phyloP scores from a whole-genome alignment of 257 asterid species.

The Plectranthus barbatus region DNA sequence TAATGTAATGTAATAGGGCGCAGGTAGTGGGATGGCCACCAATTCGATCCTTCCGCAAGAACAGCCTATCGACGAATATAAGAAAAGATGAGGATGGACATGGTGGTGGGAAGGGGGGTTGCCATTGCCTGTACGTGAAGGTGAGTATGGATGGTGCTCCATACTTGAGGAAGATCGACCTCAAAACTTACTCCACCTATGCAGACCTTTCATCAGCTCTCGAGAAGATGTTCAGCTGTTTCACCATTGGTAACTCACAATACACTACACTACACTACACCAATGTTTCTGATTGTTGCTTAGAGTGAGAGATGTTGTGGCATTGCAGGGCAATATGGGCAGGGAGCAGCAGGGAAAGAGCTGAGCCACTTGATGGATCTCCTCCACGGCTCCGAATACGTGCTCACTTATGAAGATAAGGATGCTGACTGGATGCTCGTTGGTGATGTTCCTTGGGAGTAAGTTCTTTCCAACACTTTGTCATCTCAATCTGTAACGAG shows the following conservation, averaged over 20 bases:
- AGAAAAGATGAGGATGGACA: slow-evolving; percentile 33
- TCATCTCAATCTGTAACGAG: no score
- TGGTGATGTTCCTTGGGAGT: slow-evolving; percentile 94
- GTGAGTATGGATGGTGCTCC: slow-evolving; percentile 97
- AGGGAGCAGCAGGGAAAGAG: slow-evolving; percentile 39
- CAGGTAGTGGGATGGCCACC: slow-evolving; percentile 96
- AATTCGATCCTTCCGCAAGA: slow-evolving; percentile 71
- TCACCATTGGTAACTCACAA: slow-evolving; percentile 76
- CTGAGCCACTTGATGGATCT: slow-evolving; percentile 50
- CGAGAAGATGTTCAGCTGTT: slow-evolving; percentile 80
- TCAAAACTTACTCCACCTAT: slow-evolving; percentile 50
- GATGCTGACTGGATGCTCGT: slow-evolving; percentile 94
- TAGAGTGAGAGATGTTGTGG: no score
- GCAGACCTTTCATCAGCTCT: slow-evolving; percentile 64
- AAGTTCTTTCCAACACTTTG: background rate
- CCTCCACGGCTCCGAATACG: slow-evolving; percentile 56
- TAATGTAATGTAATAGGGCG: slow-evolving; percentile 55
- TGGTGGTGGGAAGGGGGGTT: no score
- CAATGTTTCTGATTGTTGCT: no score
- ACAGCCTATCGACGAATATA: slow-evolving; percentile 36
- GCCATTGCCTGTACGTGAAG: slow-evolving; percentile 56
- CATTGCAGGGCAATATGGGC: slow-evolving; percentile 51
- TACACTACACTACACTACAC: no score
- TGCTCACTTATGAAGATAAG: slow-evolving; percentile 70
- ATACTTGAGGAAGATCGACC: slow-evolving; percentile 73